A percentile compares a stretch with the other conserved stretches of the same genome.
These are phyloP conservation scores for Colletotrichum tropicicola DNA, from an alignment of 2,329 filamentous ascomycete species.

Conservation along the genomic window DNA sequence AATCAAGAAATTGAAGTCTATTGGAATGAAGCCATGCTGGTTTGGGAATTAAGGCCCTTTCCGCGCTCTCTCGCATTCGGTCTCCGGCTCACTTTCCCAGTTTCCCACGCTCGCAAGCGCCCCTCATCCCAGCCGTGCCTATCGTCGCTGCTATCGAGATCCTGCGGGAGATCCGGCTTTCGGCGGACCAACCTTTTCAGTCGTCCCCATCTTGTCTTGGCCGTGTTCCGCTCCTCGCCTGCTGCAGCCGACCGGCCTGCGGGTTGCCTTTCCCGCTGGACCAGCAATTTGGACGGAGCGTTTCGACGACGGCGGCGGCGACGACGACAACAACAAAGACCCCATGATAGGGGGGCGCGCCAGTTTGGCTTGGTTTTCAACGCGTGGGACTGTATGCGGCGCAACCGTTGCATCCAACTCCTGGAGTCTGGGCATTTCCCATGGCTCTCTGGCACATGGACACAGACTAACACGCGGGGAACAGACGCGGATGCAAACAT, in stretches of 20 bases:
- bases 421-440: too few species aligned
- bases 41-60: not conserved
- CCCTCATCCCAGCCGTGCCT: not conserved
- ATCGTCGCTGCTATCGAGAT: constrained; percentile 1
- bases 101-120: not conserved
- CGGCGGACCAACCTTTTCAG: not conserved
- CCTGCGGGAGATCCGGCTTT: not conserved
- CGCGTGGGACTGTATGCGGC: constrained; percentile 2
- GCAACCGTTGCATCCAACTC: constrained; percentile 1
- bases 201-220: not conserved
- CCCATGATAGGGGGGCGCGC: not conserved
- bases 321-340: not conserved
- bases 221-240: not conserved
- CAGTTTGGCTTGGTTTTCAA: not conserved
- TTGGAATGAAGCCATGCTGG: not conserved
- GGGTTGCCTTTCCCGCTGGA: not conserved
- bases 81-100: not conserved
- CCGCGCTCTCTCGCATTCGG: not conserved
- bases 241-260: not conserved
- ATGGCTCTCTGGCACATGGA: not conserved
- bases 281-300: not conserved
- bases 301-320: not conserved
- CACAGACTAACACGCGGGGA: not conserved
- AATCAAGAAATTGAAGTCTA: not conserved
- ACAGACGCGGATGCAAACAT: not conserved